These are phyloP conservation scores for Ilyonectria destructans DNA, from an alignment of 2,329 filamentous ascomycete species.

Conservation along the genomic window DNA sequence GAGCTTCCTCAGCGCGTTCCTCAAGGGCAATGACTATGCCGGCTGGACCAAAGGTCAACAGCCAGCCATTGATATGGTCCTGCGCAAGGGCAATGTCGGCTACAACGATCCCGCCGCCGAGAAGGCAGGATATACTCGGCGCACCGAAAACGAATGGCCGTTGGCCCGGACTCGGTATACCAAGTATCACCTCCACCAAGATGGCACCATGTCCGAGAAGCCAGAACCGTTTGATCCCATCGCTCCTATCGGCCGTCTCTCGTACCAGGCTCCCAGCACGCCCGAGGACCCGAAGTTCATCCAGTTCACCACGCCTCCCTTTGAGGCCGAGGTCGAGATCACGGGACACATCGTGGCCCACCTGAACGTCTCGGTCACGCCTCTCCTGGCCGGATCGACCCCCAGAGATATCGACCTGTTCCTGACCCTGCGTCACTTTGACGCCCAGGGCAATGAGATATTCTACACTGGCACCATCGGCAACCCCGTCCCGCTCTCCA, in stretches of 20 bases:
- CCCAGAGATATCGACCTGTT: conserved; percentile 74
- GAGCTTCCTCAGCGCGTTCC: conserved; percentile 79
- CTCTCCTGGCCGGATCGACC: conserved; percentile 60
- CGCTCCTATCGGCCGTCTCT: conserved; percentile 7
- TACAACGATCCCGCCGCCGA: conserved; percentile 76
- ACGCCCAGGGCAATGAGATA: conserved; percentile 68
- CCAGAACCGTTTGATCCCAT: too few species aligned
- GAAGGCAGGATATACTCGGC: too few species aligned
- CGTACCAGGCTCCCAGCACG: too few species aligned
- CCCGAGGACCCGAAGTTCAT: too few species aligned
- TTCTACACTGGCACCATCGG: conserved; percentile 77
- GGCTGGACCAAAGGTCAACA: conserved; percentile 74
- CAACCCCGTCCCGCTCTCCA: conserved; percentile 73
- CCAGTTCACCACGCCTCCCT: conserved; percentile 61
- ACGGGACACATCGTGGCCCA: conserved; percentile 78
- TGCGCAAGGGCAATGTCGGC: conserved; percentile 77
- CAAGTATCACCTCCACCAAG: conserved; percentile 69
- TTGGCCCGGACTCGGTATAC: conserved; percentile 76
- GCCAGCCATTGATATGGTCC: conserved; percentile 71
- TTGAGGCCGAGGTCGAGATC: conserved; percentile 75
- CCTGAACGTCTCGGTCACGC: conserved; percentile 74
- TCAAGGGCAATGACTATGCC: conserved; percentile 74
- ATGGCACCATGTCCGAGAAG: too few species aligned
- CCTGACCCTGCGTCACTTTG: conserved; percentile 72
- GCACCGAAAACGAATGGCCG: conserved; percentile 76